phyloP scores from a whole-genome alignment of 768 basidiomycete species.

The Strobilomyces confusus region DNA sequence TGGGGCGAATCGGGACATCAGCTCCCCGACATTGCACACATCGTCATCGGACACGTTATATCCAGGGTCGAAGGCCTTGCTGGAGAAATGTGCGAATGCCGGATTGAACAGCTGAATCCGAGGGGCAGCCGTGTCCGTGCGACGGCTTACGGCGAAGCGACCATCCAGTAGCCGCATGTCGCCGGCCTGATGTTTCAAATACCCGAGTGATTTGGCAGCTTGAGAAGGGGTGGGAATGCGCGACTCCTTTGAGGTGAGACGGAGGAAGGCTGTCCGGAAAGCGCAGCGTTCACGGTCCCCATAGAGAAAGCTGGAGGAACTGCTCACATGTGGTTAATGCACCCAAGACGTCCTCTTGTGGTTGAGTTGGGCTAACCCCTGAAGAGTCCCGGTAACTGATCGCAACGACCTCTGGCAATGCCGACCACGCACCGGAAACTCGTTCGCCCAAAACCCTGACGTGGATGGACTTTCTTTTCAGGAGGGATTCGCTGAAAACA shows the following conservation, averaged over 20 bases:
- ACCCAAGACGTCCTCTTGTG: too few species aligned
- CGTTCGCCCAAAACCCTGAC: too few species aligned
- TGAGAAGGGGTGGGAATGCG: constrained; percentile 5
- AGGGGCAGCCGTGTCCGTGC: background rate
- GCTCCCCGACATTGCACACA: background rate
- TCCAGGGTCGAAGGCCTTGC: constrained; percentile 12
- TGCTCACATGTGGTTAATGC: too few species aligned
- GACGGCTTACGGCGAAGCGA: background rate
- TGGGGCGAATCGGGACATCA: constrained; percentile 14
- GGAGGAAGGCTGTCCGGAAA: too few species aligned
- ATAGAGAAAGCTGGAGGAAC: too few species aligned
- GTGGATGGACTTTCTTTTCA: too few species aligned
- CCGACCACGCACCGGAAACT: too few species aligned
- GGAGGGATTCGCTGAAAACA: too few species aligned
- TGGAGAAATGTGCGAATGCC: constrained; percentile 26
- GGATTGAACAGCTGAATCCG: constrained; percentile 19
- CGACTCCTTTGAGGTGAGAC: background rate
- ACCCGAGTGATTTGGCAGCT: constrained; percentile 8
- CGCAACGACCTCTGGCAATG: too few species aligned
- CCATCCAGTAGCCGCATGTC: constrained; percentile 10
- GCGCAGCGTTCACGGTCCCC: too few species aligned
- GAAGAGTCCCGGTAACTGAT: too few species aligned
- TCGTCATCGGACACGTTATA: constrained; percentile 8
- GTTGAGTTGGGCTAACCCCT: too few species aligned
- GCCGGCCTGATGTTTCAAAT: background rate